Conservation (phyloP, 1,139 yeast species). For the Magnusiomyces fungicola region DNA sequence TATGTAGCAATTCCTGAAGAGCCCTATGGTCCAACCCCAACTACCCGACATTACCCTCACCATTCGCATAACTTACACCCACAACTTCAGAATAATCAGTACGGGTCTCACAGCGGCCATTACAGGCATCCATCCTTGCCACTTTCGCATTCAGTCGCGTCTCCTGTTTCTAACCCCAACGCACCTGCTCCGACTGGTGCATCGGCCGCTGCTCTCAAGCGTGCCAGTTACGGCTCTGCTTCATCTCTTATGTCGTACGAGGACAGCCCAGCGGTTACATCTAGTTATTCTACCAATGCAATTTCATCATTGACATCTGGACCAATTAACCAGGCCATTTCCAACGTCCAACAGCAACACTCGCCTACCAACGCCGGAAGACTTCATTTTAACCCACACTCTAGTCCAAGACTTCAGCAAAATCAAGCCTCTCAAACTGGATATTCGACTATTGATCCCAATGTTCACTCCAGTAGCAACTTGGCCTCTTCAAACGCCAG, state of each 20-base stretch:
- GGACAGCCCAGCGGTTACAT: slow-evolving; percentile 8
- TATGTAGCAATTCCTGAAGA: not conserved
- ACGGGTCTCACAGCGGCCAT: not conserved
- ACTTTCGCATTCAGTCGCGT: not conserved
- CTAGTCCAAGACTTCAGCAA: not conserved
- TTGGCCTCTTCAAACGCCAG: not conserved
- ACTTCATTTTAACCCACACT: slow-evolving; percentile 5
- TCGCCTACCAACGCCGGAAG: slow-evolving; percentile 10
- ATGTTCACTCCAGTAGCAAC: not conserved
- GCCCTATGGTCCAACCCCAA: not conserved
- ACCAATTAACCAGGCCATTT: not conserved
- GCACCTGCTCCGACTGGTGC: not conserved
- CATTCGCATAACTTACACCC: not conserved
- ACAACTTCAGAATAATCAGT: not conserved
- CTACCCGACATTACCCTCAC: not conserved
- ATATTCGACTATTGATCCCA: not conserved
- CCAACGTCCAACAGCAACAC: slow-evolving; percentile 10
- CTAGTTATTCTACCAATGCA: slow-evolving; percentile 1
- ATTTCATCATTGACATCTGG: not conserved
- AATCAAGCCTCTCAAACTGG: not conserved
- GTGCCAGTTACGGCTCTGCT: slow-evolving; percentile 15
- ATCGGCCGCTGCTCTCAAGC: slow-evolving; percentile 6
- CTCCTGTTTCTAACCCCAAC: not conserved
- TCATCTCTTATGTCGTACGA: slow-evolving; percentile 15
- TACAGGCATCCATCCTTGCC: not conserved